A percentile compares a stretch with the other conserved stretches of the same genome.
These are phyloP conservation scores for Mycena latifolia DNA, from an alignment of 768 basidiomycete genomes.

Conservation along the genomic window DNA sequence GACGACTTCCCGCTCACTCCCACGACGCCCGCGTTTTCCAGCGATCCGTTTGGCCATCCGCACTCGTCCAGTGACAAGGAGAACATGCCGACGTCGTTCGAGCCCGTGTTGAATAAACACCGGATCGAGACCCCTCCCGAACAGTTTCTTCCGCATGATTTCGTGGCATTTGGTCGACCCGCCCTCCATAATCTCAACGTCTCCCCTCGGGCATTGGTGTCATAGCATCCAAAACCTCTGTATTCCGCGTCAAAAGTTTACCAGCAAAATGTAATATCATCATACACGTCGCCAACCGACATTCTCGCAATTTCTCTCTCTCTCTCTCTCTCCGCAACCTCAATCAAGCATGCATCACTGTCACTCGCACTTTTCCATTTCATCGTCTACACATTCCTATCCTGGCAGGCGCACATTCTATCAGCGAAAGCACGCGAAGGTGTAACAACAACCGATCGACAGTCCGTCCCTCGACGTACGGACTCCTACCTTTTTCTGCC, in stretches of 20 bases:
- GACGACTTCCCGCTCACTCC: slow-evolving; percentile 91
- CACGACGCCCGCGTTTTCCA: slow-evolving; percentile 76
- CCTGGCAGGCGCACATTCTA: slow-evolving; percentile 64
- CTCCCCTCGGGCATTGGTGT: slow-evolving; percentile 72
- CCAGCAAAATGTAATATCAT: slow-evolving; percentile 86
- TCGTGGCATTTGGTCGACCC: slow-evolving; percentile 81
- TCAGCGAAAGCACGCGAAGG: slow-evolving; percentile 42
- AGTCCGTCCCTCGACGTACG: slow-evolving; percentile 25
- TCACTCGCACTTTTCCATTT: slow-evolving; percentile 72
- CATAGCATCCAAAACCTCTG: slow-evolving; percentile 60
- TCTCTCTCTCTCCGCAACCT: slow-evolving; percentile 71
- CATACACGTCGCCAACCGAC: slow-evolving; percentile 74
- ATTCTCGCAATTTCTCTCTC: slow-evolving; percentile 63
- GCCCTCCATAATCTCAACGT: slow-evolving; percentile 83
- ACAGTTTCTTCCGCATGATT: slow-evolving; percentile 85
- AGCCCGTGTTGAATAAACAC: slow-evolving; percentile 80
- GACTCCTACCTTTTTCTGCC: slow-evolving; percentile 33
- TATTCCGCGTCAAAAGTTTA: slow-evolving; percentile 53
- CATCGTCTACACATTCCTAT: slow-evolving; percentile 58
- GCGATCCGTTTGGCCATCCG: slow-evolving; percentile 61
- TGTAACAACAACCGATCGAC: slow-evolving; percentile 36
- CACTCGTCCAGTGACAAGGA: slow-evolving; percentile 83
- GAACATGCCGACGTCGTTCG: slow-evolving; percentile 78
- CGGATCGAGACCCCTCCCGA: slow-evolving; percentile 77
- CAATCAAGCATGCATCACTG: slow-evolving; percentile 76